Conservation (phyloP, 148 eudicot genomes). For the Chenopodium album region DNA sequence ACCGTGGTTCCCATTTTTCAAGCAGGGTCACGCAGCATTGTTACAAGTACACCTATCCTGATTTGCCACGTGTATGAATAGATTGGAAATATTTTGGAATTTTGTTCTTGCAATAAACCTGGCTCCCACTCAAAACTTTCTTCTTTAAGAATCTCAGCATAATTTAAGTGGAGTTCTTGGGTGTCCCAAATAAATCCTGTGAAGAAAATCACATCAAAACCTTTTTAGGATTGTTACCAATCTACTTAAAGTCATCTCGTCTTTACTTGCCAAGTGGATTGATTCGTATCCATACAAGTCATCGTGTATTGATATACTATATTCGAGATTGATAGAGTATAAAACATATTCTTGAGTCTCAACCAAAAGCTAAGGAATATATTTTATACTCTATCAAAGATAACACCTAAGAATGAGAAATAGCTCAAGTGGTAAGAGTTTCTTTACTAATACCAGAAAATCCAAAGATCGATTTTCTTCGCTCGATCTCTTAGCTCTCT, state of each 20-base stretch:
- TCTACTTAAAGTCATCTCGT: not conserved
- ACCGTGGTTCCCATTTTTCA: slow-evolving; percentile 13
- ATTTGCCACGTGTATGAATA: slow-evolving; percentile 2
- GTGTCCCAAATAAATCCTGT: slow-evolving; percentile 12
- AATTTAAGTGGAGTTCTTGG: slow-evolving; percentile 27
- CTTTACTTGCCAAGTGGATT: not conserved
- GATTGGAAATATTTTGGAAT: not conserved
- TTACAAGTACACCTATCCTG: slow-evolving; percentile 2
- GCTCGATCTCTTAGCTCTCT: no score
- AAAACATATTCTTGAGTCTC: no score
- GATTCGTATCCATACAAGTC: not conserved
- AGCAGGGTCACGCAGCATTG: slow-evolving; percentile 2
- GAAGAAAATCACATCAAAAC: slow-evolving; percentile 6
- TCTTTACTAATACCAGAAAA: no score
- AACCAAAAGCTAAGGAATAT: no score
- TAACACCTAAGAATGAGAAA: no score
- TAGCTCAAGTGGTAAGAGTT: no score
- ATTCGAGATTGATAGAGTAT: no score
- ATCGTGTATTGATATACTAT: not conserved
- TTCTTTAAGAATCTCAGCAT: slow-evolving; percentile 1
- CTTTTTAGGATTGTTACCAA: not conserved
- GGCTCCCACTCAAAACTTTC: slow-evolving; percentile 20
- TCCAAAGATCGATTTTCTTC: no score
- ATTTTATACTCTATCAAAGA: no score
- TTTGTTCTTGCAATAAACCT: slow-evolving; percentile 2